Evolutionary conservation across 2,329 filamentous ascomycete species (phyloP).

Genomic region (Aspergillus alliaceus): DNA sequence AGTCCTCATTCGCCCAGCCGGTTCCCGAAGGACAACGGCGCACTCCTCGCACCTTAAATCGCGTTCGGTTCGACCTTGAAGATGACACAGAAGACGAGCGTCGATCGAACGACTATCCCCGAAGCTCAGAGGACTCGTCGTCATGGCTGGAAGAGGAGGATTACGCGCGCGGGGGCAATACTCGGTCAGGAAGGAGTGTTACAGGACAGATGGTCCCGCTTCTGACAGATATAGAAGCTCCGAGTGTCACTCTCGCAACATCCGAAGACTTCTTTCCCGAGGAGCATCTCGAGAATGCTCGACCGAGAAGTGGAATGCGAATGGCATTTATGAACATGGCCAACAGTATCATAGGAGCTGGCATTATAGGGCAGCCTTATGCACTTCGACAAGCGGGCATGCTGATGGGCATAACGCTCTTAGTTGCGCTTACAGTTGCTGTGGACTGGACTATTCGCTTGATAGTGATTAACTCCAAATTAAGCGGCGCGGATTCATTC

Average conservation of each 20-base stretch:
- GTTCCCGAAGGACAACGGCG: constrained; percentile 41
- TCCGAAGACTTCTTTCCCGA: constrained; percentile 58
- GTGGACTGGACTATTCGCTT: constrained; percentile 98
- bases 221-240: constrained; percentile 79
- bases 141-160: constrained; percentile 64
- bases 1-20: constrained; percentile 44
- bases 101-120: constrained; percentile 31
- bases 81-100: constrained; percentile 30
- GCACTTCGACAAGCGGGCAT: constrained; percentile 93
- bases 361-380: constrained; percentile 83
- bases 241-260: constrained; percentile 70
- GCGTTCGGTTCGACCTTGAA: constrained; percentile 71
- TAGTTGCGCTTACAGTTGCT: constrained; percentile 75
- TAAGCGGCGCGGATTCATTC: constrained; percentile 90
- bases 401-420: constrained; percentile 72
- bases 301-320: constrained; percentile 80
- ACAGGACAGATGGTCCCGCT: constrained; percentile 63
- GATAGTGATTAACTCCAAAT: constrained; percentile 96
- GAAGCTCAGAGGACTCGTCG: constrained; percentile 27
- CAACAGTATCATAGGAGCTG: constrained; percentile 87
- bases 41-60: constrained; percentile 64
- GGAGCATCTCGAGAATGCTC: constrained; percentile 59
- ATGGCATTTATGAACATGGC: constrained; percentile 99
- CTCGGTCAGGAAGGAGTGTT: constrained; percentile 38
- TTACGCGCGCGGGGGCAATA: constrained; percentile 50